A percentile compares a stretch with the other conserved stretches of the same genome.
phyloP scores from a whole-genome alignment of 2,329 filamentous ascomycete species.

The Cladosporium austrohemisphaericum region DNA sequence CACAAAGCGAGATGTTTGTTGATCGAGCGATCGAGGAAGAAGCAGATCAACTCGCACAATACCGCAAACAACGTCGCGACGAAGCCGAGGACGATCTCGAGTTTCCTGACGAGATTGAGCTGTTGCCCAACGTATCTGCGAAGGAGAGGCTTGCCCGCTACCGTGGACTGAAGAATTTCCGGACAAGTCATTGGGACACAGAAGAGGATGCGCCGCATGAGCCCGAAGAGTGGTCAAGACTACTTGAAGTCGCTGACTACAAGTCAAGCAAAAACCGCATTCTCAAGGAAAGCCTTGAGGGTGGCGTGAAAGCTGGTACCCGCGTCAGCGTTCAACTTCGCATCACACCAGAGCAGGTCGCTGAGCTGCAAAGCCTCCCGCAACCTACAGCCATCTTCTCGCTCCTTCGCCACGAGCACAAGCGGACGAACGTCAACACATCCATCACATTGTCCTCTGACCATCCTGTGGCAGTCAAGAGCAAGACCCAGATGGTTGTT shows the following conservation, averaged over 20 bases:
- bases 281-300: conserved; percentile 78
- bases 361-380: conserved; percentile 52
- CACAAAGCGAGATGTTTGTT: conserved; percentile 87
- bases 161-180: conserved; percentile 85
- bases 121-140: conserved; percentile 81
- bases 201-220: conserved; percentile 82
- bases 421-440: conserved; percentile 84
- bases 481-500: conserved; percentile 86
- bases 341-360: conserved; percentile 41
- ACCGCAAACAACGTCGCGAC: conserved; percentile 69
- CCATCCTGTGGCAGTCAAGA: conserved; percentile 71
- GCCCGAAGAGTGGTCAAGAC: conserved; percentile 81
- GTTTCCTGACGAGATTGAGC: conserved; percentile 95
- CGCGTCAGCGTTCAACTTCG: conserved; percentile 75
- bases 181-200: conserved; percentile 83
- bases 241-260: conserved; percentile 88
- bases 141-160: conserved; percentile 82
- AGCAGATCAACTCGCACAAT: conserved; percentile 74
- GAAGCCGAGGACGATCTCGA: conserved; percentile 88
- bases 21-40: conserved; percentile 78
- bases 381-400: conserved; percentile 74
- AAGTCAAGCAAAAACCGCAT: conserved; percentile 73
- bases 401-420: conserved; percentile 89
- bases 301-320: conserved; percentile 79
- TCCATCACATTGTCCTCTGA: conserved; percentile 82